Conservation (phyloP, 2,329 filamentous ascomycete genomes). For the Penicillium sp. region DNA sequence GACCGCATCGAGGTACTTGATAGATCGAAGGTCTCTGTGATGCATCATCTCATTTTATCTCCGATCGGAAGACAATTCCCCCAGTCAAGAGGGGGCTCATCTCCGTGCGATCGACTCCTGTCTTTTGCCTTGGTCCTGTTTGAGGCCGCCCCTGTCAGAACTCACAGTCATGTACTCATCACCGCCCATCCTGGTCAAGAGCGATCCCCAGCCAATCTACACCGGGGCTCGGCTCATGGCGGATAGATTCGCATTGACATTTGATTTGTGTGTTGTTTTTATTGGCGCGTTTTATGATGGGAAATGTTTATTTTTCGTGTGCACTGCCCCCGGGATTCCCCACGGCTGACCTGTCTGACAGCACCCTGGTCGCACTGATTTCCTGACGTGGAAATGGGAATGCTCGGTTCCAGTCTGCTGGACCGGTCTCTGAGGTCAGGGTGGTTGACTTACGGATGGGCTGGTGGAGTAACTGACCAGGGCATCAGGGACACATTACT, state of each 20-base stretch:
- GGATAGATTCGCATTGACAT: constrained; percentile 18
- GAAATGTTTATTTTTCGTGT: background rate
- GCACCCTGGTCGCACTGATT: background rate
- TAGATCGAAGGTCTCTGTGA: constrained; percentile 8
- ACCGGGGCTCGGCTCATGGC: constrained; percentile 12
- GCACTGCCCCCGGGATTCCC: background rate
- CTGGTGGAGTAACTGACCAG: constrained; percentile 1
- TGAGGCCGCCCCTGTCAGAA: background rate
- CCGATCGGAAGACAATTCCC: constrained; percentile 6
- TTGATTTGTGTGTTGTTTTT: constrained; percentile 13
- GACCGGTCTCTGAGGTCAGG: background rate
- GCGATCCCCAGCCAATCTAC: constrained; percentile 2
- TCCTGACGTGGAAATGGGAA: background rate
- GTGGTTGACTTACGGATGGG: background rate
- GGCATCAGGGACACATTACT: background rate
- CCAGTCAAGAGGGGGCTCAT: background rate
- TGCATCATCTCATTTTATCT: constrained; percentile 8
- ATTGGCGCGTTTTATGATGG: background rate
- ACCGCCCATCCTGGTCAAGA: background rate
- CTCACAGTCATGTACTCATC: background rate
- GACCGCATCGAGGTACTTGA: constrained; percentile 5
- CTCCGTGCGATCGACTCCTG: background rate
- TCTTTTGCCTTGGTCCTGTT: background rate
- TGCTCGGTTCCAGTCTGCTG: background rate
- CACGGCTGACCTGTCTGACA: constrained; percentile 24